Percentiles rank a stretch among this genome's conserved stretches.
phyloP scores from a whole-genome alignment of 192 early-diverging fungal genomes.

The Coemansia reversa region DNA sequence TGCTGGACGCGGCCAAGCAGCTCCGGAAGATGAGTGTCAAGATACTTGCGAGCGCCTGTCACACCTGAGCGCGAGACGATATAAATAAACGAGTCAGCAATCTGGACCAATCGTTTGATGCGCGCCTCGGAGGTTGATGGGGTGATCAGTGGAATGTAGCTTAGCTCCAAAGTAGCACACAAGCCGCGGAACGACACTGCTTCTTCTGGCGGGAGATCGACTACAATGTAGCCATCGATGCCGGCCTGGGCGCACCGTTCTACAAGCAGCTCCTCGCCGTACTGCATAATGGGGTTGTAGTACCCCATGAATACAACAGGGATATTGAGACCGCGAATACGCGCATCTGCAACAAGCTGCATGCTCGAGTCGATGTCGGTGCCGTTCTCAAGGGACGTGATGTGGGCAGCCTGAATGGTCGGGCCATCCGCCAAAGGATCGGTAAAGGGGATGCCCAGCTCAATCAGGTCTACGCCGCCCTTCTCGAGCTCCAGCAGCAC shows the following conservation, averaged over 20 bases:
- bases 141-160: slow-evolving; percentile 88
- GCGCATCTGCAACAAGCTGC: slow-evolving; percentile 75
- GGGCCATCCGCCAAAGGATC: slow-evolving; percentile 98
- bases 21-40: slow-evolving; percentile 67
- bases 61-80: slow-evolving; percentile 93
- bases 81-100: slow-evolving; percentile 95
- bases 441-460: slow-evolving; percentile 96
- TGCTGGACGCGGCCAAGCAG: slow-evolving; percentile 78
- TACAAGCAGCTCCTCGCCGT: slow-evolving; percentile 88
- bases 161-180: slow-evolving; percentile 71
- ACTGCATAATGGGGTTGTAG: slow-evolving; percentile 95
- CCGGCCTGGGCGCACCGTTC: slow-evolving; percentile 79
- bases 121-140: slow-evolving; percentile 89
- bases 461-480: slow-evolving; percentile 94
- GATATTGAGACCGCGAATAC: slow-evolving; percentile 77
- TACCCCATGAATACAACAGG: slow-evolving; percentile 99
- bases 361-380: slow-evolving; percentile 82
- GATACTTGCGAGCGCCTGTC: slow-evolving; percentile 75
- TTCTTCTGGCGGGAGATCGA: slow-evolving; percentile 98
- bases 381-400: slow-evolving; percentile 77
- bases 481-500: slow-evolving; percentile 82
- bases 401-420: slow-evolving; percentile 85
- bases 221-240: slow-evolving; percentile 94
- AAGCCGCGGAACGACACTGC: slow-evolving; percentile 79
- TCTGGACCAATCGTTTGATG: slow-evolving; percentile 70